Conservation (phyloP, 2,329 filamentous ascomycete species). For the Aspergillus niger region DNA sequence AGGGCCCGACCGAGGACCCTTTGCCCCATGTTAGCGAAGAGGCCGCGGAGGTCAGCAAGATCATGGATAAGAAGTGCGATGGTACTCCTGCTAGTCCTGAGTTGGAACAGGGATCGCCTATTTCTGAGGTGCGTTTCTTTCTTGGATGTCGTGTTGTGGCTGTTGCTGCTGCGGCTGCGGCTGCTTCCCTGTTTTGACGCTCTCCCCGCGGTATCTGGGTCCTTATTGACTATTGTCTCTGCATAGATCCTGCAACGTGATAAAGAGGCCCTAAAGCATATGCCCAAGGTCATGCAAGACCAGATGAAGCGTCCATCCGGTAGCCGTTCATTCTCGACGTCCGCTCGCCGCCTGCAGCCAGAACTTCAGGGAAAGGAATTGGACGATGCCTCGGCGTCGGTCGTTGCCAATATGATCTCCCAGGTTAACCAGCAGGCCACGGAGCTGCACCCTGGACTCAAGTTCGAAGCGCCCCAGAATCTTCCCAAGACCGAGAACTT, state of each 20-base stretch:
- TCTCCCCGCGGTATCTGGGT: not conserved
- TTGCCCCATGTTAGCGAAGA: constrained; percentile 67
- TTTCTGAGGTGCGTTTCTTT: constrained; percentile 58
- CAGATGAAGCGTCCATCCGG: constrained; percentile 51
- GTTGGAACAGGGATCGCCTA: constrained; percentile 64
- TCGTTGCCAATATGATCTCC: constrained; percentile 41
- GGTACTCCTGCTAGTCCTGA: constrained; percentile 56
- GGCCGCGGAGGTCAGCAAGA: constrained; percentile 61
- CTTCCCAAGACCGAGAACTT: constrained; percentile 65
- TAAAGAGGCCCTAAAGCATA: constrained; percentile 61
- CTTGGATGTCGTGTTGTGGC: not conserved
- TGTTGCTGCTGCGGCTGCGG: not conserved
- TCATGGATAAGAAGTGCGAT: constrained; percentile 52
- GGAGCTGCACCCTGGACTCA: constrained; percentile 61
- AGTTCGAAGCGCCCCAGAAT: constrained; percentile 73
- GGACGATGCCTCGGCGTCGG: constrained; percentile 35
- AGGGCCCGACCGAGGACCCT: constrained; percentile 54
- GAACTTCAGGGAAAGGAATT: constrained; percentile 21
- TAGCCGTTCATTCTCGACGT: constrained; percentile 61
- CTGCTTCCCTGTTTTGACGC: not conserved
- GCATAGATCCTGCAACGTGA: constrained; percentile 64
- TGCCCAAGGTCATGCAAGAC: constrained; percentile 68
- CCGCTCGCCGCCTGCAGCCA: constrained; percentile 42
- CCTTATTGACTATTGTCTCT: constrained; percentile 9
- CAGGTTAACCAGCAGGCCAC: constrained; percentile 35